Conservation (phyloP, 305 asterid genomes). For the Plantago lanceolata region DNA sequence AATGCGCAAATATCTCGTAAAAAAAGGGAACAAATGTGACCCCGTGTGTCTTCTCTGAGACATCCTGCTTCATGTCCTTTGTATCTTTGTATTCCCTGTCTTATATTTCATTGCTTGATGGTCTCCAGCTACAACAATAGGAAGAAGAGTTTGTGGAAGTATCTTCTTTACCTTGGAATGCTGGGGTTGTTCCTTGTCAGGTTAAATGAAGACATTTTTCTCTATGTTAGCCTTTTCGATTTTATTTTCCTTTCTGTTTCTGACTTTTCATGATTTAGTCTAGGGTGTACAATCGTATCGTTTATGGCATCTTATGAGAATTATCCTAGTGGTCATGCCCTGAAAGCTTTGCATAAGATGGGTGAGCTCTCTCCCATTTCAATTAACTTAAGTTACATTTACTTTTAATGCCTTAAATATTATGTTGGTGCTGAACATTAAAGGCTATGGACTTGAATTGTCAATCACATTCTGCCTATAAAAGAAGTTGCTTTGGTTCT, state of each 20-base stretch:
- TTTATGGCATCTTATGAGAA: constrained; percentile 89
- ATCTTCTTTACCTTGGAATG: constrained; percentile 53
- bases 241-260: too few relatives aligned
- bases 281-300: constrained; percentile 66
- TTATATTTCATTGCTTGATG: constrained; percentile 19
- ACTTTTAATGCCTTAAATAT: background rate
- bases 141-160: constrained; percentile 76
- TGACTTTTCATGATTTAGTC: constrained; percentile 59
- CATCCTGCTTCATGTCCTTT: background rate
- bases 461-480: too few relatives aligned
- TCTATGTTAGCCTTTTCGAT: constrained; percentile 1
- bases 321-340: constrained; percentile 89
- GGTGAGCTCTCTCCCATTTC: constrained; percentile 49
- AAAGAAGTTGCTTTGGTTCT: constrained; percentile 21
- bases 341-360: constrained; percentile 60
- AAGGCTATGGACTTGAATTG: background rate
- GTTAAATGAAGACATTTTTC: constrained; percentile 38
- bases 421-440: background rate
- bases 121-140: constrained; percentile 80
- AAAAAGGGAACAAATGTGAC: background rate
- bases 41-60: background rate
- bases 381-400: constrained; percentile 12
- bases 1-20: too few relatives aligned
- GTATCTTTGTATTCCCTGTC: constrained; percentile 11
- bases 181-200: constrained; percentile 72